Conservation (phyloP, 1,284 basidiomycete genomes). For the Filobasidium uniguttulatum region DNA sequence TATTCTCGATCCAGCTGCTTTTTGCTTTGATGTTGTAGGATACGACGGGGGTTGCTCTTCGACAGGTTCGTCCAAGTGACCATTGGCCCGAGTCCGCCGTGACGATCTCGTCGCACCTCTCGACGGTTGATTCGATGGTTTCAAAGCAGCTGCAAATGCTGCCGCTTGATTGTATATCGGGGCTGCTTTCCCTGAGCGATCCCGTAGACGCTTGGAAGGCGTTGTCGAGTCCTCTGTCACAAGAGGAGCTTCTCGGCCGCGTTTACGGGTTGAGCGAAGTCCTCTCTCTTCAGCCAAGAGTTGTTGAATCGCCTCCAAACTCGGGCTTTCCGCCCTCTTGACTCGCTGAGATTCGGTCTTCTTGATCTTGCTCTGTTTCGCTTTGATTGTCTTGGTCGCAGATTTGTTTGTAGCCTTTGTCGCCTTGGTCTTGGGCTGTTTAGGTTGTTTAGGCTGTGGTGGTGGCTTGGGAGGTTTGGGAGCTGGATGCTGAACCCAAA, state of each 20-base stretch:
- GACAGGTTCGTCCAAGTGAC: conserved; percentile 15
- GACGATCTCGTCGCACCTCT: conserved; percentile 22
- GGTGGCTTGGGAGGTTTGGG: conserved; percentile 15
- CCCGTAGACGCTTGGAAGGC: background rate
- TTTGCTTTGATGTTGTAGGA: no score
- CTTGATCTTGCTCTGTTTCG: conserved; percentile 1
- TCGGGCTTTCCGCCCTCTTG: background rate
- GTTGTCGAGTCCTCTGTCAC: background rate
- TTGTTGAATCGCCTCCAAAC: background rate
- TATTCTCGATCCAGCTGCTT: no score
- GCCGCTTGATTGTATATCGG: background rate
- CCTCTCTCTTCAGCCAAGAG: conserved; percentile 1
- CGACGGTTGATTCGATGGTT: no score
- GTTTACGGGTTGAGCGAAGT: background rate
- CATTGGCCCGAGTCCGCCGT: conserved; percentile 15
- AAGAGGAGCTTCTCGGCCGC: background rate
- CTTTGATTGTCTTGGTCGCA: background rate
- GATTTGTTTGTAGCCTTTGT: background rate
- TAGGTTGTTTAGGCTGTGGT: background rate
- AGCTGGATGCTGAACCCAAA: conserved; percentile 42
- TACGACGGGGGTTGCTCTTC: no score
- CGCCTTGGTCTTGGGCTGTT: background rate
- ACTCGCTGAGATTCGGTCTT: background rate
- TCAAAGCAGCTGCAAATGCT: no score
- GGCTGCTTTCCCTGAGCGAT: background rate